These are phyloP conservation scores for Auricularia heimuer DNA, from an alignment of 768 basidiomycete genomes.

Conservation along the genomic window DNA sequence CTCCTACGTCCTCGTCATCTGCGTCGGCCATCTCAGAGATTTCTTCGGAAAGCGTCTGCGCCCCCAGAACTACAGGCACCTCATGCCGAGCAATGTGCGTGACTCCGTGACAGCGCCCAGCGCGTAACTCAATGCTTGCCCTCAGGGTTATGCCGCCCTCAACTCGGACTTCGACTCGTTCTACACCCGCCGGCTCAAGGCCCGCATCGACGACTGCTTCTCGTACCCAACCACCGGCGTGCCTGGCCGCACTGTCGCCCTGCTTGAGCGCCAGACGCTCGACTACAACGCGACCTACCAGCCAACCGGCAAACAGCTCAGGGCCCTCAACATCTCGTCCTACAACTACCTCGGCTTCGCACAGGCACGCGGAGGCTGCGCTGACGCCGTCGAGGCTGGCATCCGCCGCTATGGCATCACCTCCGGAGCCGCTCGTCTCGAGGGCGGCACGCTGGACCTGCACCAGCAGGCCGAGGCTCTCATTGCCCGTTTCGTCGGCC, in stretches of 20 bases:
- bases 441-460: conserved; percentile 79
- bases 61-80: conserved; percentile 61
- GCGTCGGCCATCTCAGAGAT: conserved; percentile 87
- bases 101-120: background rate
- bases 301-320: conserved; percentile 69
- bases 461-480: conserved; percentile 75
- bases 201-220: conserved; percentile 93
- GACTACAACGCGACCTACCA: conserved; percentile 75
- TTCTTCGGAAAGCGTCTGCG: conserved; percentile 84
- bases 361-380: conserved; percentile 83
- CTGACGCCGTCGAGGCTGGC: conserved; percentile 83
- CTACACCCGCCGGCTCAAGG: conserved; percentile 92
- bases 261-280: conserved; percentile 73
- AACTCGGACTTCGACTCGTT: conserved; percentile 99
- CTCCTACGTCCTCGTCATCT: conserved; percentile 86
- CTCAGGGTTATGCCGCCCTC: conserved; percentile 88
- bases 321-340: conserved; percentile 91
- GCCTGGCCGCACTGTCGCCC: conserved; percentile 82
- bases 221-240: conserved; percentile 88
- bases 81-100: conserved; percentile 76
- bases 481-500: conserved; percentile 82
- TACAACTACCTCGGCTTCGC: conserved; percentile 99
- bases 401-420: conserved; percentile 76
- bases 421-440: conserved; percentile 65
- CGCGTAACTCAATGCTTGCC: conserved; percentile 3